Percentiles rank a stretch among this genome's conserved stretches.
Conservation (phyloP, 2,329 filamentous ascomycete species). For the Lachnellula cervina region DNA sequence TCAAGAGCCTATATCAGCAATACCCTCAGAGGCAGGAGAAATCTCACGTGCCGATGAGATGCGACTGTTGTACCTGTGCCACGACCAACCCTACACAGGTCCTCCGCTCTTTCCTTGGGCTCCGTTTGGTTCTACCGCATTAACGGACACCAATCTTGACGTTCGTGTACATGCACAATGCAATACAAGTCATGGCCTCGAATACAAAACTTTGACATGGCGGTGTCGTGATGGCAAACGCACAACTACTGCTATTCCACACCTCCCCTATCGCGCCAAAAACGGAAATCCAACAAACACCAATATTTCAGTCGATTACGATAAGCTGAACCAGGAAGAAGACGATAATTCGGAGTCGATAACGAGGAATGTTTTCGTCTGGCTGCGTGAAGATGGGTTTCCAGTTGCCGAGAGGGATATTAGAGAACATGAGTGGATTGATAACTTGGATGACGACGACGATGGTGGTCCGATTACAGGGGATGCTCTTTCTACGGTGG, state of each 20-base stretch:
- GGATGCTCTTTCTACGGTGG: conserved; percentile 14
- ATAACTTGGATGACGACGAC: conserved; percentile 24
- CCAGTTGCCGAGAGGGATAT: conserved; percentile 28
- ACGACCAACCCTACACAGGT: conserved; percentile 14
- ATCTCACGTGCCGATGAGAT: conserved; percentile 22
- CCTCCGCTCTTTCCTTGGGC: conserved; percentile 20
- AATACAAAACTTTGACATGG: conserved; percentile 18
- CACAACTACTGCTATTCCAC: conserved; percentile 1
- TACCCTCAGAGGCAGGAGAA: conserved; percentile 7
- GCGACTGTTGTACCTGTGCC: conserved; percentile 21
- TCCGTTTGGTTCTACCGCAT: conserved; percentile 18
- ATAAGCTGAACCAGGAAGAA: conserved; percentile 18
- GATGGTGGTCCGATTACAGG: conserved; percentile 21
- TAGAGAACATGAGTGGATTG: conserved; percentile 30
- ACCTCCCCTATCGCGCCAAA: conserved; percentile 13
- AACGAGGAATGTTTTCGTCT: conserved; percentile 30
- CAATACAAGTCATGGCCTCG: conserved; percentile 14
- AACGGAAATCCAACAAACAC: conserved; percentile 8
- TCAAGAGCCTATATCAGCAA: conserved; percentile 18
- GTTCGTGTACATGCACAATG: conserved; percentile 20
- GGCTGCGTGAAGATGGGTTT: conserved; percentile 29
- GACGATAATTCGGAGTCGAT: conserved; percentile 25
- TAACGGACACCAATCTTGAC: conserved; percentile 17
- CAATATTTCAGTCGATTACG: conserved; percentile 14
- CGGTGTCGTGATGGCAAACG: conserved; percentile 10